Conservation (phyloP, 495 filamentous ascomycete genomes). For the Daldinia childiae region DNA sequence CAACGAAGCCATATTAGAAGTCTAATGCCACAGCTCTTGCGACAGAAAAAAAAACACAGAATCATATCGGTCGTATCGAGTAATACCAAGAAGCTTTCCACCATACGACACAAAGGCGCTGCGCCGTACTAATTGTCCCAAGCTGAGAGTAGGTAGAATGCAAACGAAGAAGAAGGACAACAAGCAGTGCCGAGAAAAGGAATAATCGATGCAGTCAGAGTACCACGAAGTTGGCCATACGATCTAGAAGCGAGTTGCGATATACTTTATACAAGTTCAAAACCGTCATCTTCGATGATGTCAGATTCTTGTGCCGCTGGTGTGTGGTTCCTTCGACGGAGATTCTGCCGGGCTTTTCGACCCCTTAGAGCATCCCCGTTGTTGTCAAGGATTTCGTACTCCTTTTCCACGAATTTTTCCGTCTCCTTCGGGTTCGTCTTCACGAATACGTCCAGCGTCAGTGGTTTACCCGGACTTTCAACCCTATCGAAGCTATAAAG, state of each 20-base stretch:
- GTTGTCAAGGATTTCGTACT: constrained; percentile 59
- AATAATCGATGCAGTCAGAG: not conserved
- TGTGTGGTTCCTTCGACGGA: constrained; percentile 44
- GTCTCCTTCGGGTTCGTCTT: constrained; percentile 53
- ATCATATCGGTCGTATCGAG: constrained; percentile 33
- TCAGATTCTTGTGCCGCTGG: constrained; percentile 15
- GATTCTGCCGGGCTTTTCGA: constrained; percentile 51
- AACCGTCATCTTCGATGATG: constrained; percentile 55
- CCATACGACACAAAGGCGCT: constrained; percentile 2
- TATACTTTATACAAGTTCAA: constrained; percentile 53
- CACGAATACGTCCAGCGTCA: constrained; percentile 56
- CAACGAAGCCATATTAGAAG: constrained; percentile 26
- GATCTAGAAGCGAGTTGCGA: not conserved
- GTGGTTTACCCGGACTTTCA: constrained; percentile 50
- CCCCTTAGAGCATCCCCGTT: constrained; percentile 57
- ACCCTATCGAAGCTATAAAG: constrained; percentile 57
- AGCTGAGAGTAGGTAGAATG: not conserved
- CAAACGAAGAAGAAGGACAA: constrained; percentile 2
- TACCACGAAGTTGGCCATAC: constrained; percentile 5
- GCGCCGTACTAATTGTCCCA: not conserved
- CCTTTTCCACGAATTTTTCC: constrained; percentile 58
- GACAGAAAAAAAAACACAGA: not conserved
- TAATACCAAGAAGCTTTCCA: constrained; percentile 12
- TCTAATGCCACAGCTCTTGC: constrained; percentile 29
- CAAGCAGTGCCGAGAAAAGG: constrained; percentile 2